Evolutionary conservation across 257 asterid species (phyloP), one percentile per base, ranked within the genome.

Genomic region (Solanum gracilifrons): DNA sequence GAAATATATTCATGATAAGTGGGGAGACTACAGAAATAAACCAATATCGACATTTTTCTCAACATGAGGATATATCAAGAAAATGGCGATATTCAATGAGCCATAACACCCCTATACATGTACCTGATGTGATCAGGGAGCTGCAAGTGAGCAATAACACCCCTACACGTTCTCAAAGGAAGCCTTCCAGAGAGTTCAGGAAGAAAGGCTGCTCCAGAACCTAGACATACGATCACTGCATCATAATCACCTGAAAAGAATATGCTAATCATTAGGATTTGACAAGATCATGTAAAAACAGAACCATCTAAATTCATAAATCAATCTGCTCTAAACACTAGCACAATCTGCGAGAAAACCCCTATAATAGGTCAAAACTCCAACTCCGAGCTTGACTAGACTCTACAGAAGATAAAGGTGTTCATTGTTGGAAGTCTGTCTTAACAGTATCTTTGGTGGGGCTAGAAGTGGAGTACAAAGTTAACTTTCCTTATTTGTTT

Each of bases 101-200:
- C 91, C 83, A 97, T 93, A 71, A 94, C 89, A 83, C 99, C 99
- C 91, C 99, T 89, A 87, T 97, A 96, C 27, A 60, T 60, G 68
- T 80, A 96, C 99, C 99, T 89, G 86, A 77, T 73, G 89, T 90
- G 89, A 87, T 92, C 94, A 51, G 92, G 88, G 72, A 96, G 97
- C 88, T 94, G 96, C 88, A 96, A 89, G 83, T 88, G 93, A 88
- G 96, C 91, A 85, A 97, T 93, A 66, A 96, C 89, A 83, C 99
- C 99, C 91, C 99, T 90, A 88, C 99, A 96, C n/a, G 93, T 87
- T 90, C 99, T 94, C 88, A 97, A 86, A 25, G 99, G 99, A 86
- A 96, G 93, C 90, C 90, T 96, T 87, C 92, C 96, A 9, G 91
- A 87, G 25, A 97, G 93, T 89, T 95, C 98, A 0, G 98, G 96